Evolutionary conservation across 441 rosid species (phyloP).

Genomic region (Adansonia rubrostipa): DNA sequence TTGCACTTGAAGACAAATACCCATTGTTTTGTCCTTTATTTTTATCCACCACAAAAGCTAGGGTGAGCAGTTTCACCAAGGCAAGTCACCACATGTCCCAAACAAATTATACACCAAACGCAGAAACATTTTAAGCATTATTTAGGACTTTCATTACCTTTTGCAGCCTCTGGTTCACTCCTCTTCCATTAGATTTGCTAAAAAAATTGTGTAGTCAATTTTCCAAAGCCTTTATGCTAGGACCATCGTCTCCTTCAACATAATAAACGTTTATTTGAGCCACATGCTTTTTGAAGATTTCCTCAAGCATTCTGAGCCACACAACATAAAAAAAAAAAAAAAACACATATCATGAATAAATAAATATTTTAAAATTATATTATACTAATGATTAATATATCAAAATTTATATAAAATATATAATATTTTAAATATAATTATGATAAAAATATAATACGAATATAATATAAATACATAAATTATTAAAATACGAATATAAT

Average conservation of each 20-base stretch:
- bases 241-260: neutral
- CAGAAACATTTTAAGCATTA: neutral
- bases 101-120: neutral
- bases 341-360: too few species aligned
- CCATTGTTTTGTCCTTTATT: conserved; percentile 17
- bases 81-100: conserved; percentile 8
- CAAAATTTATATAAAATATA: too few species aligned
- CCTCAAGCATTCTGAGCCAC: too few species aligned
- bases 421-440: too few species aligned
- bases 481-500: too few species aligned
- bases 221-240: neutral
- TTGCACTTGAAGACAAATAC: neutral
- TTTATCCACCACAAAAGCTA: conserved; percentile 21
- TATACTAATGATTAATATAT: too few species aligned
- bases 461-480: too few species aligned
- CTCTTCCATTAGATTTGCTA: neutral
- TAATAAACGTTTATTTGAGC: neutral
- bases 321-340: too few species aligned
- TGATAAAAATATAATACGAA: too few species aligned
- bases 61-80: neutral
- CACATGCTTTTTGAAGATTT: neutral
- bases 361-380: too few species aligned
- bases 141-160: neutral
- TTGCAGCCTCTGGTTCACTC: neutral
- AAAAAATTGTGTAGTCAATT: neutral